Conservation (phyloP, 176 grass and related monocot genomes). For the Alloteropsis semialata region DNA sequence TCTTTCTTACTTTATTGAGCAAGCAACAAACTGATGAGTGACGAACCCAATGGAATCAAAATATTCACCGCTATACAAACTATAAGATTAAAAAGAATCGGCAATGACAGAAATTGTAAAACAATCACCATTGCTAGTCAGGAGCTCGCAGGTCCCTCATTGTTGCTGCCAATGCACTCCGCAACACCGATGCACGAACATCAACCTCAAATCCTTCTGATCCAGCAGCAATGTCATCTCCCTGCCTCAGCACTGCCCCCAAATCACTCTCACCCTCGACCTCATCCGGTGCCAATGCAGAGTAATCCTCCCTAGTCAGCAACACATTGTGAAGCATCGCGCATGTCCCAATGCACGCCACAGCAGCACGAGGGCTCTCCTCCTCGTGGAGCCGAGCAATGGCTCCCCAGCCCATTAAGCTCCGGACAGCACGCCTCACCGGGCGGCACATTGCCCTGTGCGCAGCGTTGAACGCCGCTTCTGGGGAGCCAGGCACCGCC, state of each 20-base stretch:
- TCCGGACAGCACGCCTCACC: slow-evolving; percentile 40
- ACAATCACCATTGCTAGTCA: slow-evolving; percentile 27
- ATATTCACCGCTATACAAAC: slow-evolving; percentile 22
- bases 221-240: neutral
- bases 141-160: neutral
- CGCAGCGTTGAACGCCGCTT: slow-evolving; percentile 52
- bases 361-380: slow-evolving; percentile 47
- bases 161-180: slow-evolving; percentile 36
- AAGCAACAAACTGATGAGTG: slow-evolving; percentile 21
- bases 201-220: slow-evolving; percentile 37
- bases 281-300: slow-evolving; percentile 51
- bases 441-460: slow-evolving; percentile 55
- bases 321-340: slow-evolving; percentile 86
- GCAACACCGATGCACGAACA: slow-evolving; percentile 35
- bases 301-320: slow-evolving; percentile 70
- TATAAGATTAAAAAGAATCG: slow-evolving; percentile 40
- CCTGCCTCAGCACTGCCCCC: slow-evolving; percentile 1
- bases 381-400: slow-evolving; percentile 51
- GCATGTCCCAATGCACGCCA: slow-evolving; percentile 68
- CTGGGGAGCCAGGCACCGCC: slow-evolving; percentile 17
- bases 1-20: slow-evolving; percentile 29
- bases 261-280: neutral
- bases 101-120: slow-evolving; percentile 19
- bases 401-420: slow-evolving; percentile 72
- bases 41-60: slow-evolving; percentile 35